Percentiles rank a stretch among this genome's conserved stretches.
phyloP scores from a whole-genome alignment of 2,329 filamentous ascomycete genomes.

The Cadophora luteo-olivacea region DNA sequence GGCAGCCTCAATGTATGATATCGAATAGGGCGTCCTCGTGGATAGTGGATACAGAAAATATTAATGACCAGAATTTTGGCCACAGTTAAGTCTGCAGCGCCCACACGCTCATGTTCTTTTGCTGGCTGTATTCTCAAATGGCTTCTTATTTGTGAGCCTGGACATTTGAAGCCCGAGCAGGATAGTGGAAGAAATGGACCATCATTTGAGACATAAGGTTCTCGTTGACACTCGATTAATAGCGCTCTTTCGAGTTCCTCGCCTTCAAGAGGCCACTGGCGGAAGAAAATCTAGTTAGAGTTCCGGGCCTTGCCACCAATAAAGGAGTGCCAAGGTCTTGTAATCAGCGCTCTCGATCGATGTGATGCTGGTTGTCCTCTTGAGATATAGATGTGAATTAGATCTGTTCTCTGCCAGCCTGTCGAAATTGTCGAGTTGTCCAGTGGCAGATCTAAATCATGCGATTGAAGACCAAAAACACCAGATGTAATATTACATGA shows the following conservation, averaged over 20 bases:
- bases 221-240: too few relatives aligned
- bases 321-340: background rate
- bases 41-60: slow-evolving; percentile 20
- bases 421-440: background rate
- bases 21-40: slow-evolving; percentile 16
- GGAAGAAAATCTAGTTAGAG: background rate
- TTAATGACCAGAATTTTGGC: background rate
- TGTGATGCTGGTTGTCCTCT: background rate
- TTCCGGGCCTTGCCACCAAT: background rate
- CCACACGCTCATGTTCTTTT: background rate
- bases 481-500: background rate
- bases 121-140: background rate
- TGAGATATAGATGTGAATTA: background rate
- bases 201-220: background rate
- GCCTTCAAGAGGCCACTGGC: background rate
- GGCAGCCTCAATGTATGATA: slow-evolving; percentile 17
- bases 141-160: background rate
- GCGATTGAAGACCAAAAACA: too few relatives aligned
- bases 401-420: background rate
- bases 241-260: too few relatives aligned
- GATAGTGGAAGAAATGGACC: background rate
- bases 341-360: background rate
- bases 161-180: background rate
- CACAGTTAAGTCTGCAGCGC: background rate
- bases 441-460: background rate